These are phyloP conservation scores for Pyrus communis DNA, from an alignment of 306 rosid genomes.

Conservation along the genomic window DNA sequence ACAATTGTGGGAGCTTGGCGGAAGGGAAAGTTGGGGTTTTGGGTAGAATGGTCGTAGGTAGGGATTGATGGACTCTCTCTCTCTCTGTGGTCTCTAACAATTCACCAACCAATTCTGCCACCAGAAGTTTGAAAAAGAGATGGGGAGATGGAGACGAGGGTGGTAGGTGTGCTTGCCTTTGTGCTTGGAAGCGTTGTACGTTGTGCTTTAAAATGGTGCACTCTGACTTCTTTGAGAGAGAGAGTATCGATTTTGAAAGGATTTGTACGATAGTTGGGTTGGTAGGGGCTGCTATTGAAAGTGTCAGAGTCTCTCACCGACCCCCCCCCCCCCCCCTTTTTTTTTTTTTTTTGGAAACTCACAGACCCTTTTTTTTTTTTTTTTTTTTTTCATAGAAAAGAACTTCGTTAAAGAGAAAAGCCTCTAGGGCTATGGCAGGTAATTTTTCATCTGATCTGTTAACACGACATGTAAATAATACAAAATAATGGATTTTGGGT, in stretches of 20 bases:
- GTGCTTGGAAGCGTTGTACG: neutral
- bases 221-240: neutral
- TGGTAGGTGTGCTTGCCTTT: neutral
- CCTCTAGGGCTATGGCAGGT: too few relatives aligned
- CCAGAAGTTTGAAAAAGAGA: slow-evolving; percentile 13
- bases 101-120: slow-evolving; percentile 11
- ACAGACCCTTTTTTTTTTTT: too few relatives aligned
- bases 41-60: slow-evolving; percentile 22
- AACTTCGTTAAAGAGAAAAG: too few relatives aligned
- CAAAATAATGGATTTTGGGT: fast-evolving
- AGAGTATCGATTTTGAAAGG: neutral
- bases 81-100: too few relatives aligned
- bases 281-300: neutral
- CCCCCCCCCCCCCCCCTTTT: slow-evolving; percentile 20
- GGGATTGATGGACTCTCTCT: neutral
- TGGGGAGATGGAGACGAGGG: neutral
- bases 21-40: slow-evolving; percentile 20
- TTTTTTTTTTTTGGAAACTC: too few relatives aligned
- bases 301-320: slow-evolving; percentile 16
- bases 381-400: too few relatives aligned
- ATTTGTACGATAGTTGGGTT: neutral
- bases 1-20: neutral
- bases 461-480: too few relatives aligned
- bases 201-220: neutral
- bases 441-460: too few relatives aligned